Conservation (phyloP, 805 yeast species). For the Schizosaccharomyces osmophilus region DNA sequence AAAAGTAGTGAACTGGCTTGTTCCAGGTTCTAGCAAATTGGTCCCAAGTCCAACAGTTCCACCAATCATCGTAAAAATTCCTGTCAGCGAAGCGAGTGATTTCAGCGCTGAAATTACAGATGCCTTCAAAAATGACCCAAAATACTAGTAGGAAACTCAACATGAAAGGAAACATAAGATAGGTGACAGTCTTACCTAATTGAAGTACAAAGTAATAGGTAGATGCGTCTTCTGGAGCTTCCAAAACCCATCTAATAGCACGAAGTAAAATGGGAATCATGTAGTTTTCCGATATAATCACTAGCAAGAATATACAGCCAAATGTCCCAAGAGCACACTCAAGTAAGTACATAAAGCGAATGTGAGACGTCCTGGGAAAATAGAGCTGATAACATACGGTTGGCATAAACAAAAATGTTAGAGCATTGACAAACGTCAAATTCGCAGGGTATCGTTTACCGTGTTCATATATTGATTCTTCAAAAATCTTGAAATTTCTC, state of each 20-base stretch:
- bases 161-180: slow-evolving; percentile 1
- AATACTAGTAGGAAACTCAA: slow-evolving; percentile 2
- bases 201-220: background rate
- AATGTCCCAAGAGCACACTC: background rate
- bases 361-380: slow-evolving; percentile 1
- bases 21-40: slow-evolving; percentile 4
- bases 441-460: slow-evolving; percentile 2
- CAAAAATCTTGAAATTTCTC: background rate
- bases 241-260: background rate
- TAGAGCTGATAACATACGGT: slow-evolving; percentile 4
- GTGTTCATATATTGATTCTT: background rate
- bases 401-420: slow-evolving; percentile 3
- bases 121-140: slow-evolving; percentile 3
- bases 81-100: slow-evolving; percentile 4
- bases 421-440: background rate
- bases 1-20: slow-evolving; percentile 4
- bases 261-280: slow-evolving; percentile 1
- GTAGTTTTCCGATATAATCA: slow-evolving; percentile 1
- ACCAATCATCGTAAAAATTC: slow-evolving; percentile 4
- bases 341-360: background rate
- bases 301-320: slow-evolving; percentile 1
- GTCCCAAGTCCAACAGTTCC: slow-evolving; percentile 3
- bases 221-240: background rate
- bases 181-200: background rate
- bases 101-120: slow-evolving; percentile 4